Base-by-base conservation (phyloP, 2,329 filamentous ascomycete genomes). In the Graphiopsis chlorocephala region DNA sequence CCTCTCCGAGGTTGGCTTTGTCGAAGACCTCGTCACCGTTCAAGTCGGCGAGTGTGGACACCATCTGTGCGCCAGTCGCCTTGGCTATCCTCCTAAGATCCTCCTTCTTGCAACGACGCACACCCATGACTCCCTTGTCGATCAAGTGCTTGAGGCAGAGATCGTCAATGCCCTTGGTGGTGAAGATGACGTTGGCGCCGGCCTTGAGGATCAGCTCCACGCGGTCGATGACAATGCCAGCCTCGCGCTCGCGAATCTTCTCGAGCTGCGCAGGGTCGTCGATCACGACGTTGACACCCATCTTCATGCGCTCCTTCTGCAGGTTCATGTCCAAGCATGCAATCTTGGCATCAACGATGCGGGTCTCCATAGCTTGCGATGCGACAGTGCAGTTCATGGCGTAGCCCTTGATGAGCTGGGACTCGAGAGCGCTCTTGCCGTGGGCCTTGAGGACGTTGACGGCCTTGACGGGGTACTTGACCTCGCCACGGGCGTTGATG, bases 361-460 rank as follows among this genome's bases (percentile, higher is more conserved):
- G 87, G 31, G 95, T 99, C 73, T 88, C 92, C 95, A 99, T 99
- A 53, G 95, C 95, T 80, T 99, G 95, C 64, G 93, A 97, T 63
- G 95, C 95, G 65, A 99, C 93, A 42, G 95, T 99, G 84, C 95
- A 99, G 85, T 99, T 99, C 74, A 99, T 83, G 65, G 95, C 95
- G 77, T 99, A 99, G 64, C 95, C 95, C 83, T 96, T 96, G 75
- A 99, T 89, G 56, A 99, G 83, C 26, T 96, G 80, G 12, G 93
- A 97, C 81, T 99, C 95, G 47, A 87, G 86, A 23, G 88, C 86
- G 74, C 92, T 92, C 86, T 98, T 97, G 75, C 95, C 95, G 78
- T 99, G 95, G 42, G 95, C 95, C 83, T 99, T 99, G 70, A 99
- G 88, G 67, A 99, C 92, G 79, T 99, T 99, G 78, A 99, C 95